Evolutionary conservation across 1,284 basidiomycete species (phyloP).

Genomic region (Ceratobasidium sp.): DNA sequence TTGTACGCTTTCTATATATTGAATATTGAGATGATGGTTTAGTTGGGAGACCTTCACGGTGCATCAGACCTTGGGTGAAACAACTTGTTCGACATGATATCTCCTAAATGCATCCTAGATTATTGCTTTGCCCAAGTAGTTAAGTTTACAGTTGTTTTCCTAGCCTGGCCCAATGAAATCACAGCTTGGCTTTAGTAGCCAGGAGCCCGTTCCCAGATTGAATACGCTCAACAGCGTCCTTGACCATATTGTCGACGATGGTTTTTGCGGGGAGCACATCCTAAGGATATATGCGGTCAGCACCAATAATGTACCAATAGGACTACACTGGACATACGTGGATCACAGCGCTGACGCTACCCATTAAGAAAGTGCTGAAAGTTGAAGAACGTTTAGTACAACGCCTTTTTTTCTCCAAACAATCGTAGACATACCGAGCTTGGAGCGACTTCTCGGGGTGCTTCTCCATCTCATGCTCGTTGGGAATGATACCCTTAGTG

Average conservation of each 20-base stretch:
- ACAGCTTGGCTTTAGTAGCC: slow-evolving; percentile 10
- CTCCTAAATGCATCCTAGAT: no score
- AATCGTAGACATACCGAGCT: slow-evolving; percentile 35
- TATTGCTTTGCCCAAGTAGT: no score
- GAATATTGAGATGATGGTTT: no score
- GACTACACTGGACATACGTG: no score
- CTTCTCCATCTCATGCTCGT: slow-evolving; percentile 41
- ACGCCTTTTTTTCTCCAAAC: no score
- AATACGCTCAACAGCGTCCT: slow-evolving; percentile 66
- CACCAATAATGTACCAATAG: no score
- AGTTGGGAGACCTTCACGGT: no score
- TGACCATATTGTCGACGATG: slow-evolving; percentile 85
- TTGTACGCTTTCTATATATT: no score
- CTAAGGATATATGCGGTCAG: slow-evolving; percentile 56
- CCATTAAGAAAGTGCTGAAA: slow-evolving; percentile 45
- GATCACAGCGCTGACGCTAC: slow-evolving; percentile 47
- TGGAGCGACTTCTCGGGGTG: slow-evolving; percentile 44
- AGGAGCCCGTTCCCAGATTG: slow-evolving; percentile 48
- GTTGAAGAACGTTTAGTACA: background rate
- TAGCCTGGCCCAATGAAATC: no score
- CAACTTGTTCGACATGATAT: no score
- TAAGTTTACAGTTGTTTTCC: no score
- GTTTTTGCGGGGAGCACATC: slow-evolving; percentile 80
- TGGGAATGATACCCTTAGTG: slow-evolving; percentile 44
- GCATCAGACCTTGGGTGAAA: no score